Percentiles rank a stretch among this genome's conserved stretches.
Conservation (phyloP, 306 rosid genomes). For the Chamaecrista fasciculata region DNA sequence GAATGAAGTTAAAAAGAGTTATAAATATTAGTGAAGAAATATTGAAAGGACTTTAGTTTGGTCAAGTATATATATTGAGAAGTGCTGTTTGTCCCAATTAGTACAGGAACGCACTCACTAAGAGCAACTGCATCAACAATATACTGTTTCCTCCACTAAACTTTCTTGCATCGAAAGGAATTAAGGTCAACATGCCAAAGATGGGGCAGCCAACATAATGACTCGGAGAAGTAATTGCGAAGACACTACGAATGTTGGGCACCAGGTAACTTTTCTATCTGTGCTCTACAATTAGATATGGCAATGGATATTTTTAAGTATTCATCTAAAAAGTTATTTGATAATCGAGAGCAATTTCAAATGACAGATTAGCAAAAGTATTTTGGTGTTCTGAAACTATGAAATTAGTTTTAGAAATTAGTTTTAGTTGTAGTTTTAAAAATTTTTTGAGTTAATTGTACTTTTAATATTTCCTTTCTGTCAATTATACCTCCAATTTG, state of each 20-base stretch:
- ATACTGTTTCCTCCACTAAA: slow-evolving; percentile 1
- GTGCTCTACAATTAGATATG: too few relatives aligned
- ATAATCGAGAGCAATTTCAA: too few relatives aligned
- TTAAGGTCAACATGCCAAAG: not conserved
- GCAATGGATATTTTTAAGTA: too few relatives aligned
- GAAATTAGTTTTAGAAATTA: too few relatives aligned
- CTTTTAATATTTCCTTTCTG: too few relatives aligned
- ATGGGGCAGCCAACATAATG: slow-evolving; percentile 1
- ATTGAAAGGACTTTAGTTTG: not conserved
- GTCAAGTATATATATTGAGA: not conserved
- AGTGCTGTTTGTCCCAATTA: not conserved
- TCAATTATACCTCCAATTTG: too few relatives aligned
- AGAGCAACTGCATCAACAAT: not conserved
- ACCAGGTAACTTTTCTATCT: not conserved
- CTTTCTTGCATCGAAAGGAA: not conserved
- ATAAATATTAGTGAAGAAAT: not conserved
- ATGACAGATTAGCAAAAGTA: too few relatives aligned
- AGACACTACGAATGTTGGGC: not conserved
- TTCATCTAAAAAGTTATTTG: too few relatives aligned
- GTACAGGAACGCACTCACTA: not conserved
- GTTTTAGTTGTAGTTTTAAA: too few relatives aligned
- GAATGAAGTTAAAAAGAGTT: not conserved
- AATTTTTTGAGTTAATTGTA: too few relatives aligned
- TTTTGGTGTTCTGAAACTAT: too few relatives aligned
- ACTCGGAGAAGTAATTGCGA: not conserved